A percentile compares a stretch with the other conserved stretches of the same genome.
phyloP scores from a whole-genome alignment of 2,329 filamentous ascomycete species.

The Pseudonectria foliicola region DNA sequence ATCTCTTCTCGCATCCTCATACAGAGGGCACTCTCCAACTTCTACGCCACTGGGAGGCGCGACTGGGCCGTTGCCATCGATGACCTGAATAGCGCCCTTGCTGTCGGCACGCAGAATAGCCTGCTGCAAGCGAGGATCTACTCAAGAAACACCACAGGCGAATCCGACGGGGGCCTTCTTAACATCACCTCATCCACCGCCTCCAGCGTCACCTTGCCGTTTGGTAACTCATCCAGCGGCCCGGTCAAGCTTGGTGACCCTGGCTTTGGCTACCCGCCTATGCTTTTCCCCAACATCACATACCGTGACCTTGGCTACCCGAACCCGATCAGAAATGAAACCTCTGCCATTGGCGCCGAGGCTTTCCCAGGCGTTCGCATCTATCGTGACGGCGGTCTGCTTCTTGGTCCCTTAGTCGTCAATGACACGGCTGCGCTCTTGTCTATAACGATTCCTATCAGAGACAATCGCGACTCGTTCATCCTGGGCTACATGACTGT shows the following conservation, averaged over 20 bases:
- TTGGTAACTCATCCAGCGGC: conserved; percentile 48
- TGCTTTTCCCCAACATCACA: conserved; percentile 73
- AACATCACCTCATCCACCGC: conserved; percentile 51
- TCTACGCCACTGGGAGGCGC: conserved; percentile 39
- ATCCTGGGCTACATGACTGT: conserved; percentile 80
- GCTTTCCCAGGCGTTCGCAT: conserved; percentile 46
- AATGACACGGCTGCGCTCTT: conserved; percentile 69
- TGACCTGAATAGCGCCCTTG: conserved; percentile 68
- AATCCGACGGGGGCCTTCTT: conserved; percentile 46
- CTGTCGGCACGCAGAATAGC: conserved; percentile 46
- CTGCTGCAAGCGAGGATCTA: conserved; percentile 69
- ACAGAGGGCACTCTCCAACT: conserved; percentile 44
- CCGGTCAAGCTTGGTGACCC: conserved; percentile 54
- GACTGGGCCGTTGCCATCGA: conserved; percentile 55
- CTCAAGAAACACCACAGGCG: conserved; percentile 57
- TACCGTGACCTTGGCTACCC: conserved; percentile 42
- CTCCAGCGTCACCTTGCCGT: conserved; percentile 54
- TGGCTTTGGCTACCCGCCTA: conserved; percentile 60
- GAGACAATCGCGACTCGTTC: conserved; percentile 52
- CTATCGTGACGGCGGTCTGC: conserved; percentile 48
- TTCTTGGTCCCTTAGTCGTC: conserved; percentile 68
- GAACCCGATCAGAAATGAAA: conserved; percentile 34
- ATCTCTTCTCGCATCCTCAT: conserved; percentile 61
- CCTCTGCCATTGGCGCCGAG: conserved; percentile 37
- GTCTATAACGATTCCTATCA: conserved; percentile 74